Evolutionary conservation across 2,329 filamentous ascomycete species (phyloP), one percentile per base, ranked within the genome.

Genomic region (Xylariales sp.): DNA sequence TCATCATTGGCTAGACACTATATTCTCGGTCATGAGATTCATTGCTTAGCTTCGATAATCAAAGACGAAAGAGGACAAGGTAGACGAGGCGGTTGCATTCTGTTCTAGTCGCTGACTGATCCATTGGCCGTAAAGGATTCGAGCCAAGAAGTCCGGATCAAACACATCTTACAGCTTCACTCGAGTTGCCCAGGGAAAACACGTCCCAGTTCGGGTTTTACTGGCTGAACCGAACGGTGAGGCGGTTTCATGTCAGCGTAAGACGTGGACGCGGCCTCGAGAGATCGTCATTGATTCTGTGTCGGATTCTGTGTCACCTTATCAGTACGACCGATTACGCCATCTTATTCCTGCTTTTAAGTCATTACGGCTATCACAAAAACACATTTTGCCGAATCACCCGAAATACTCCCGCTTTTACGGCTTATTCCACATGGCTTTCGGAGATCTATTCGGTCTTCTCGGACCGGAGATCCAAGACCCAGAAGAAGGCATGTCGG

Each of bases 401-500:
- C 10, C 18, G 39, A 14, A 14, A 41, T 9, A 55, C 10, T 32
- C 18, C 50, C 49, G 46, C 43, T 30, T 55, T 34, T 23, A 36
- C 41, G n/a, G 39, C 32, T 28, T 43, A 1, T 52, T 43, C 46
- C 30, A 28, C 36, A 77, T 76, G 74, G 64, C 66, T 71, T 54
- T 72, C 7, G 8, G 39, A 12, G 48, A 45, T 41, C 46, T 77
- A 30, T 36, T 75, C 62, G 65, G 71, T 63, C 71, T 53, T 36
- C 68, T 76, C 55, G 75, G 74, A 14, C 55, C 73, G 59, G 73
- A 76, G 67, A 73, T 72, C 23, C 67, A 72, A 30, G 71, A 72
- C 30, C 76, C 79, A 5, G 83, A 85, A 70, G 71, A 73, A 73
- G 71, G 78, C 65, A 69, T 58, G 69, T 68, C 14, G 41, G 50